Conservation (phyloP, 2,329 filamentous ascomycete species). For the Diaporthe aspalathi region DNA sequence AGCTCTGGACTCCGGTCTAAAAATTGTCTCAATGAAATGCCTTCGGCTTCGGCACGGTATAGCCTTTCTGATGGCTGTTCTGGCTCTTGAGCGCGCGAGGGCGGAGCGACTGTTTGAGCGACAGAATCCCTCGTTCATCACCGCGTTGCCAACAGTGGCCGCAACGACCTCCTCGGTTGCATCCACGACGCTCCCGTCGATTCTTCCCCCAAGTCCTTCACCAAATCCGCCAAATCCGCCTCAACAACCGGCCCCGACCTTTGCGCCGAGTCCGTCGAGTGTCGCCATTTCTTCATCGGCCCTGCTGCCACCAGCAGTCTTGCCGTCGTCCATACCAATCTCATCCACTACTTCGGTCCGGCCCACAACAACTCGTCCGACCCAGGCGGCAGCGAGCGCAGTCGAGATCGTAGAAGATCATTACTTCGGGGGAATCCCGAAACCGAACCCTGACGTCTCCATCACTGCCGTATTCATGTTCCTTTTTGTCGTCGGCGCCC, state of each 20-base stretch:
- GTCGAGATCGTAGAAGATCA: neutral
- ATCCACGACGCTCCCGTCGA: neutral
- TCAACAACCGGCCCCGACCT: neutral
- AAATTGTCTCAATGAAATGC: neutral
- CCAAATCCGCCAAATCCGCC: neutral
- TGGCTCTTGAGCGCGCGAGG: neutral
- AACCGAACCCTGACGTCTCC: conserved; percentile 8
- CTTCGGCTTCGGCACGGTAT: neutral
- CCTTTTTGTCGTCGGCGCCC: conserved; percentile 12
- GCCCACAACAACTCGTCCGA: neutral
- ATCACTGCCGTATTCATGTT: conserved; percentile 8
- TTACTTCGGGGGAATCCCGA: conserved; percentile 25
- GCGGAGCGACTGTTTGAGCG: neutral
- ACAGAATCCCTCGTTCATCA: conserved; percentile 32
- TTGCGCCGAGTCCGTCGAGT: neutral
- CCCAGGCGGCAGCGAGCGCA: conserved; percentile 11
- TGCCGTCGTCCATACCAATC: neutral
- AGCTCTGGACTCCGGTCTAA: neutral
- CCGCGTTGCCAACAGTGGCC: conserved; percentile 21
- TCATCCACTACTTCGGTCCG: neutral
- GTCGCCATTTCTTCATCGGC: neutral
- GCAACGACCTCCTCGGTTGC: neutral
- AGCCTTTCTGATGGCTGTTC: neutral
- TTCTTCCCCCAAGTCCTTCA: neutral
- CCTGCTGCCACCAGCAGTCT: neutral